A percentile compares a stretch with the other conserved stretches of the same genome.
These are phyloP conservation scores for Gamarada debralockiae DNA, from an alignment of 495 filamentous ascomycete genomes.

Conservation along the genomic window DNA sequence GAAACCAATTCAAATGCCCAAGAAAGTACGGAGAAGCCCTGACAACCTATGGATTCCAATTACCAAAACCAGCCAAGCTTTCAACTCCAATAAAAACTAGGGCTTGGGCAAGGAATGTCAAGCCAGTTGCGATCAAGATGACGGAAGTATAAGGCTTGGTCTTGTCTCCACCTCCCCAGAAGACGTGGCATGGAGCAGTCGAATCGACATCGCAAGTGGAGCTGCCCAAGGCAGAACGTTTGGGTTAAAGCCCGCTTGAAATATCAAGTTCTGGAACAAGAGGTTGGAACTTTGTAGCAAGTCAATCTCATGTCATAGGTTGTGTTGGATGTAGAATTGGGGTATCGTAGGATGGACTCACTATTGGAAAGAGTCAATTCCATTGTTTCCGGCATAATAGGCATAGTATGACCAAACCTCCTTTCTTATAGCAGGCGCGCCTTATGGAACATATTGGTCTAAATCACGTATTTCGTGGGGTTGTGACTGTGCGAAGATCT, in stretches of 20 bases:
- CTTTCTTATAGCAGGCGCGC: conserved; percentile 14
- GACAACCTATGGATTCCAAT: conserved; percentile 25
- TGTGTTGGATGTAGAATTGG: no score
- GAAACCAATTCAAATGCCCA: conserved; percentile 25
- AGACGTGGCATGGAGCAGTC: conserved; percentile 20
- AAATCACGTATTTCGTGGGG: no score
- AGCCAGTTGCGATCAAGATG: conserved; percentile 19
- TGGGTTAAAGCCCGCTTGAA: conserved; percentile 22
- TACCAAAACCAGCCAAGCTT: conserved; percentile 24
- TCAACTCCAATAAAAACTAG: conserved; percentile 22
- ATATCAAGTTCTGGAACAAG: conserved; percentile 26
- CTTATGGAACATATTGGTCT: conserved; percentile 8
- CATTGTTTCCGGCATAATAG: conserved; percentile 23
- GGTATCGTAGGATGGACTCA: no score
- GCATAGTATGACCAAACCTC: conserved; percentile 21
- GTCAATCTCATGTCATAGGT: no score
- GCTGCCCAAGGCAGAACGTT: conserved; percentile 21
- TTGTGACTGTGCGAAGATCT: no score
- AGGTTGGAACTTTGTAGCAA: conserved; percentile 26
- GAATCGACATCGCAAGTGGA: conserved; percentile 12
- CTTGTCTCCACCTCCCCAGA: conserved; percentile 19
- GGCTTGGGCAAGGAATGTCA: conserved; percentile 21
- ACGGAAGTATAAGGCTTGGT: conserved; percentile 23
- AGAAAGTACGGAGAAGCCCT: conserved; percentile 20
- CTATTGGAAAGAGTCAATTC: conserved; percentile 23